Base-by-base conservation (phyloP, 108 stramenopile species). In the Fistulifera pelliculosa region DNA sequence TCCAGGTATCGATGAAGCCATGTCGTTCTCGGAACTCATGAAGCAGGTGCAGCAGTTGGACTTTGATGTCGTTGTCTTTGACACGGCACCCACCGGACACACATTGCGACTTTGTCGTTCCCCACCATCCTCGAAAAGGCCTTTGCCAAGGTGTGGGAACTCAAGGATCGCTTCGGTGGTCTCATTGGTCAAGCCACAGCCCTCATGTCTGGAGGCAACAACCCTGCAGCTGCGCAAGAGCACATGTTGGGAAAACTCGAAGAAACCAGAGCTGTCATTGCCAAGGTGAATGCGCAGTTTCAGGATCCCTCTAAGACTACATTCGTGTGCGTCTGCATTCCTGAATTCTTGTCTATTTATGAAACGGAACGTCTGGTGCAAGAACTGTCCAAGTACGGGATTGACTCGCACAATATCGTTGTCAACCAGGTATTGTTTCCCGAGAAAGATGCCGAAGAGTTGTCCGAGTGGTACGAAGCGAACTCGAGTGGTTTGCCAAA, bases 391-490 rank as follows among this genome's bases (percentile, higher is more conserved):
- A 97, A 98, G 60, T 95, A 93, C 56, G 96, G 95, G 38, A 99
- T 99, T 58, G 97, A 99, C 71, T 79, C 93, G 21, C 97, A 97
- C 75, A 99, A 99, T 67, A 95, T 99, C 58, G 97, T 99, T 6
- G 95, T 99, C 54, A 99, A 99, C 56, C 98, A 99, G 77, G 96
- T 98, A 2, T 66, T 99, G n/a, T 99, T 96, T 70, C 95, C 96
- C 18, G 95, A 96, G 68, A 95, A 96, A 73, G 96, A 95, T 65
- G 93, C 88, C 18, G 93, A 93, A 62, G 95, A 96, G 63, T 60
- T 96, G 51, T 87, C 86, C 22, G 90, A 86, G 61, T 97, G 98
- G 95, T 94, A 74, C 69, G 83, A 79, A 25, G 64, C 54, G 27
- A 83, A 78, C 76, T 90, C 90, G 68, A 87, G 60, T 27, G 53